Conservation (phyloP, 2,329 filamentous ascomycete genomes). For the Trichoderma simmonsii region DNA sequence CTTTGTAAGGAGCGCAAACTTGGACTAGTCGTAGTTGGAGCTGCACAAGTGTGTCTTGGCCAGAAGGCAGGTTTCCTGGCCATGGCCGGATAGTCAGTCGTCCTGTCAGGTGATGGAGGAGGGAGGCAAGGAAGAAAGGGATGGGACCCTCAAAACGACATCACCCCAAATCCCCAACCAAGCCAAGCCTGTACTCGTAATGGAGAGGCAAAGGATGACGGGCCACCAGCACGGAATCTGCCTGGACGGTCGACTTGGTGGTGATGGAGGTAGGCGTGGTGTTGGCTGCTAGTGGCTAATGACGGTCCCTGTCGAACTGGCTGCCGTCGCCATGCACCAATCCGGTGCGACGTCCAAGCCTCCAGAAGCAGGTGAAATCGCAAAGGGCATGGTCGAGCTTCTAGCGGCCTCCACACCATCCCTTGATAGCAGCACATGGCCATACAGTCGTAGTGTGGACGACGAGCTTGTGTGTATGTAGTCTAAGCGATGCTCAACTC, state of each 20-base stretch:
- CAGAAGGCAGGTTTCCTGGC: neutral
- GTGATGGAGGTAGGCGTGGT: neutral
- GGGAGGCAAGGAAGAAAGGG: neutral
- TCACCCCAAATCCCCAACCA: neutral
- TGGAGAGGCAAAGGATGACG: constrained; percentile 12
- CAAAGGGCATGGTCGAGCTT: constrained; percentile 11
- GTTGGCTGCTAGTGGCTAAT: constrained; percentile 11
- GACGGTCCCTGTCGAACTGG: constrained; percentile 1
- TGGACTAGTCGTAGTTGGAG: neutral
- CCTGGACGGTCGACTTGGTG: neutral
- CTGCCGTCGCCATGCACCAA: constrained; percentile 10
- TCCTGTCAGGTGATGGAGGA: constrained; percentile 6
- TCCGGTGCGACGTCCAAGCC: constrained; percentile 8
- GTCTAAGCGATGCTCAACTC: neutral
- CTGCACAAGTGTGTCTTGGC: neutral
- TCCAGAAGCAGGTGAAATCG: constrained; percentile 16
- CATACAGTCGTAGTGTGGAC: neutral
- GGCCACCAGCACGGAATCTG: neutral
- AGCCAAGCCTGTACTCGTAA: neutral
- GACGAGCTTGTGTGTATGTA: neutral
- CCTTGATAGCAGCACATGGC: constrained; percentile 16
- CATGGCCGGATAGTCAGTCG: neutral
- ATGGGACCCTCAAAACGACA: neutral
- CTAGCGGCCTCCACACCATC: neutral
- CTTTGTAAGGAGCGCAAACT: neutral